A percentile compares a stretch with the other conserved stretches of the same genome.
Conservation (phyloP, 441 rosid species). For the Rhodomyrtus psidioides region DNA sequence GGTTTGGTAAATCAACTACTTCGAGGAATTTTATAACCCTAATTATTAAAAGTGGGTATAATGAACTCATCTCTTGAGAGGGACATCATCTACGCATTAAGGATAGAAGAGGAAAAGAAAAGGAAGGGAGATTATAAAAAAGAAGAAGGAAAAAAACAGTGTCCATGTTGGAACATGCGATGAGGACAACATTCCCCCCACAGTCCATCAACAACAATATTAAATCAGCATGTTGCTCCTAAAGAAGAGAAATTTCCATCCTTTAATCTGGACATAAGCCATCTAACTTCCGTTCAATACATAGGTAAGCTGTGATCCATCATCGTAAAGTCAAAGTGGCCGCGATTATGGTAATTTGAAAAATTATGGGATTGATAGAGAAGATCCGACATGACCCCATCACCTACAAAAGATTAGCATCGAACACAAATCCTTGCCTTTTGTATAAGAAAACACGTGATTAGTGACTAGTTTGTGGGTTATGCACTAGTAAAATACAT, state of each 20-base stretch:
- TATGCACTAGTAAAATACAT: not conserved
- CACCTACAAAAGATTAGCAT: not conserved
- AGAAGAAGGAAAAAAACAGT: not conserved
- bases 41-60: not conserved
- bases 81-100: not conserved
- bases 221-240: not conserved
- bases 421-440: not conserved
- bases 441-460: not conserved
- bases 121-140: not conserved
- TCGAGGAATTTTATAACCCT: not conserved
- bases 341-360: not conserved
- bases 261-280: not conserved
- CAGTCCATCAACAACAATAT: not conserved
- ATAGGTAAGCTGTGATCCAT: not conserved
- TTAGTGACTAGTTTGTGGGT: not conserved
- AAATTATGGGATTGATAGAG: not conserved
- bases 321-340: not conserved
- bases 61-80: not conserved
- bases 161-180: not conserved
- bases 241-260: not conserved
- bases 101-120: not conserved
- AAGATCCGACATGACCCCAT: not conserved
- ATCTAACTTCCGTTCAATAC: not conserved
- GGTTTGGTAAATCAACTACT: conserved; percentile 13
- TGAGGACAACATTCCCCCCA: not conserved